Evolutionary conservation across 768 basidiomycete species (phyloP), one percentile per base, ranked within the genome.

Genomic region (Naganishia randhawae): DNA sequence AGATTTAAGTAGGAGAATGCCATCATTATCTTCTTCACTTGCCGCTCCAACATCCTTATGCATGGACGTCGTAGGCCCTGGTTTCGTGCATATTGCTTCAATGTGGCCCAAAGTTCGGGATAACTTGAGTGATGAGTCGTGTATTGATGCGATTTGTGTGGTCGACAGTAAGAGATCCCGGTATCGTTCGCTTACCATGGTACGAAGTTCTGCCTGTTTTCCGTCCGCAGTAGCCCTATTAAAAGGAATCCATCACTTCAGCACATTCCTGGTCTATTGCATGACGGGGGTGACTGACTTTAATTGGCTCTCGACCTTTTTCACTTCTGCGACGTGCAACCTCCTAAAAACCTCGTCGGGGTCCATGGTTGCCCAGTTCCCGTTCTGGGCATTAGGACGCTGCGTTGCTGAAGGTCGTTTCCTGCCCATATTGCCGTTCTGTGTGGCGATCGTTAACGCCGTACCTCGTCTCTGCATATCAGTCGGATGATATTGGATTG

Each of bases 121-220:
- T 5, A 80, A 67, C 17, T 71, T 55, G 3, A 80, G 69, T 3
- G 78, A 80, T 6, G 76, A 76, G 16, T 73, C 72, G 27, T 71
- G 77, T 1, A 80, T 67, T 1, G 75, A 65, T 14, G 76, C 72
- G 53, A 80, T 80, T 67, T 80, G 78, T 1, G 77, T 74, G 2
- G 78, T 76, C 10, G 77, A 78, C 1, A 76, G 76, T n/a, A 80
- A 73, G 6, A 80, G 74, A 72, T 80, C 78, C 42, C 78, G 71
- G 69, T 80, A 80, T 11, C 78, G 67, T 31, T 70, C 69, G 61
- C 65, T 75, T 17, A 80, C 78, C 76, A 78, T 80, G 17, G 73
- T 68, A 27, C 78, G 62, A 37, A 80, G 71, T 52, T 80, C 78
- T 3, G 75, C 72, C 69, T 80, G 78, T 64, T 80, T 80, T 35